Percentiles rank a stretch among this genome's conserved stretches.
phyloP scores from a whole-genome alignment of 2,329 filamentous ascomycete genomes.

The Emmonsiellopsis sp. region DNA sequence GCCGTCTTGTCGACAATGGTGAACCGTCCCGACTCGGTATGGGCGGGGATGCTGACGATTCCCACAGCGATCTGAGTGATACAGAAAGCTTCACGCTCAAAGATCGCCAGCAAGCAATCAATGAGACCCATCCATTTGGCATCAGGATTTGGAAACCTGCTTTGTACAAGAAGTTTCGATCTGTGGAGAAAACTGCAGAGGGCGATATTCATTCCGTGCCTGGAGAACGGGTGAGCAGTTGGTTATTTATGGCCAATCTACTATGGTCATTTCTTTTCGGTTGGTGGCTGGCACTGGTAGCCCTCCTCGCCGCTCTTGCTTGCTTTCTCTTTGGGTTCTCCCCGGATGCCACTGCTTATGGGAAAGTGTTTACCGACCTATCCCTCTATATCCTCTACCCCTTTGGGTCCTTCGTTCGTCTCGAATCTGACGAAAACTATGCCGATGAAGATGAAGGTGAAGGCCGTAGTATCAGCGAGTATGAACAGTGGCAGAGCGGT shows the following conservation, averaged over 20 bases:
- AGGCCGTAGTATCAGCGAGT: slow-evolving; percentile 93
- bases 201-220: slow-evolving; percentile 94
- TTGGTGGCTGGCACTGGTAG: slow-evolving; percentile 84
- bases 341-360: slow-evolving; percentile 76
- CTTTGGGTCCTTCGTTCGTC: slow-evolving; percentile 89
- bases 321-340: slow-evolving; percentile 74
- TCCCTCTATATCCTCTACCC: slow-evolving; percentile 86
- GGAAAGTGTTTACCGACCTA: slow-evolving; percentile 72
- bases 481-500: slow-evolving; percentile 97
- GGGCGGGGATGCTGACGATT: slow-evolving; percentile 50
- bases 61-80: slow-evolving; percentile 70
- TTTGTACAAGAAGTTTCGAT: slow-evolving; percentile 93
- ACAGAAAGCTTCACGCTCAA: slow-evolving; percentile 97
- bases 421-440: slow-evolving; percentile 91
- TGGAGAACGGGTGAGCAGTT: slow-evolving; percentile 72
- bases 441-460: slow-evolving; percentile 91
- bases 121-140: slow-evolving; percentile 96
- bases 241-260: slow-evolving; percentile 81
- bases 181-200: slow-evolving; percentile 91
- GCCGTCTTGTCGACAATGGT: slow-evolving; percentile 22
- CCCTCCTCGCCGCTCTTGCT: slow-evolving; percentile 62
- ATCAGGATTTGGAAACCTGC: slow-evolving; percentile 99
- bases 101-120: slow-evolving; percentile 94
- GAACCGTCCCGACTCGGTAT: slow-evolving; percentile 36
- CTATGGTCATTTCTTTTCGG: slow-evolving; percentile 88